A percentile compares a stretch with the other conserved stretches of the same genome.
Conservation (phyloP, 2,329 filamentous ascomycete species). For the Rhytidhysteron rufulum region DNA sequence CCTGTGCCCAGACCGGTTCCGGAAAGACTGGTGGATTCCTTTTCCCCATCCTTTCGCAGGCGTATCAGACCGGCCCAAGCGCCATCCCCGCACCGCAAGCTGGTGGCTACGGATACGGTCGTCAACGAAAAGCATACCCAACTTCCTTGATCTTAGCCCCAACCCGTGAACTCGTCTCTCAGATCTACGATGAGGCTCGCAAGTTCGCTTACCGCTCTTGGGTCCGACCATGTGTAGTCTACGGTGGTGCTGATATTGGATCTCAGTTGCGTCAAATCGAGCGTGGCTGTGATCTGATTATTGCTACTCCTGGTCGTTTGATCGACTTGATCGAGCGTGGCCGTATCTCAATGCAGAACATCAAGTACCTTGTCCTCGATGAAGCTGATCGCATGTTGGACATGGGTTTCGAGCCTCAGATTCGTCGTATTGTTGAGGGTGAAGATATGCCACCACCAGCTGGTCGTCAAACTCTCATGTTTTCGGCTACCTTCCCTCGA, state of each 20-base stretch:
- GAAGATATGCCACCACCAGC: slow-evolving; percentile 91
- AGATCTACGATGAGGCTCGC: slow-evolving; percentile 95
- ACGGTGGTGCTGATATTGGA: slow-evolving; percentile 97
- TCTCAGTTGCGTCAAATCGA: slow-evolving; percentile 98
- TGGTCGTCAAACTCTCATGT: slow-evolving; percentile 97
- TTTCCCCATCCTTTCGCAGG: slow-evolving; percentile 98
- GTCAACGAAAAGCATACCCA: slow-evolving; percentile 96
- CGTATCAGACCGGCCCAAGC: slow-evolving; percentile 85
- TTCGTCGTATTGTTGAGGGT: slow-evolving; percentile 95
- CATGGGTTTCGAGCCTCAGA: slow-evolving; percentile 99
- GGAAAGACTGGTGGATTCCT: slow-evolving; percentile 99
- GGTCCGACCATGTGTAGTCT: slow-evolving; percentile 97
- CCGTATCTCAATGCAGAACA: slow-evolving; percentile 94
- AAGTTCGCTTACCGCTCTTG: slow-evolving; percentile 99
- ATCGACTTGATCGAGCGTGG: slow-evolving; percentile 98
- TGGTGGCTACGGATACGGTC: slow-evolving; percentile 67
- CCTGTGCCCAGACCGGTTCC: slow-evolving; percentile 98
- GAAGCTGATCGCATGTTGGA: slow-evolving; percentile 99
- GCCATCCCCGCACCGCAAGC: slow-evolving; percentile 59
- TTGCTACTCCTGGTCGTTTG: slow-evolving; percentile 94
- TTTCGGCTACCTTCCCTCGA: slow-evolving; percentile 97
- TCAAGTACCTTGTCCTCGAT: slow-evolving; percentile 98
- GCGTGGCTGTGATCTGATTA: slow-evolving; percentile 92
- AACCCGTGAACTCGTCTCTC: slow-evolving; percentile 96
- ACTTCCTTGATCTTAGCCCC: slow-evolving; percentile 94